Evolutionary conservation across 1,284 basidiomycete species (phyloP).

Genomic region (Cerrena zonata): DNA sequence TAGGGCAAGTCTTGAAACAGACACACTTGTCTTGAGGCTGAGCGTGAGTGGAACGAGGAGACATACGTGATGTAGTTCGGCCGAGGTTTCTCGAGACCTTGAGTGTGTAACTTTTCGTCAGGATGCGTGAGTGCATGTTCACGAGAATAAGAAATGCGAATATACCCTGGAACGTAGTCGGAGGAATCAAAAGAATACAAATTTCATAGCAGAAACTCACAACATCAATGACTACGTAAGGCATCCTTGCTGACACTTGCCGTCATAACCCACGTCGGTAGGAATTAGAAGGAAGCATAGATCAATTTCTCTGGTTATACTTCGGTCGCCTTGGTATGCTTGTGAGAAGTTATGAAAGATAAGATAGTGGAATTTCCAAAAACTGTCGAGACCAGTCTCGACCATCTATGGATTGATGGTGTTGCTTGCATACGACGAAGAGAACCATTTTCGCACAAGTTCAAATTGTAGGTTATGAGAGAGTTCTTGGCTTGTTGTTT

Average conservation of each 20-base stretch:
- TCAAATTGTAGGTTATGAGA: too few relatives aligned
- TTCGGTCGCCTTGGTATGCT: background rate
- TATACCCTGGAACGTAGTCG: background rate
- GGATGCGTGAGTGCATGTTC: background rate
- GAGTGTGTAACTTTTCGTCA: background rate
- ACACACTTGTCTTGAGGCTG: too few relatives aligned
- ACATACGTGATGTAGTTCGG: background rate
- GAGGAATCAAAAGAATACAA: background rate
- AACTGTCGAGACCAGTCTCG: background rate
- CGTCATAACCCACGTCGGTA: background rate
- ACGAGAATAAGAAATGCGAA: background rate
- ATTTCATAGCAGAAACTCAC: background rate
- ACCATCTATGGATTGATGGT: too few relatives aligned
- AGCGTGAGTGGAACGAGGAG: background rate
- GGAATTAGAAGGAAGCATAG: background rate
- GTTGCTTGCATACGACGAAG: too few relatives aligned
- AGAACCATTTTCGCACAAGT: too few relatives aligned
- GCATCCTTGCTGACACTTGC: background rate
- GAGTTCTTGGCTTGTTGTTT: too few relatives aligned
- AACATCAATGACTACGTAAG: background rate
- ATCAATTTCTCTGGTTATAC: background rate
- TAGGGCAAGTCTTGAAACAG: background rate
- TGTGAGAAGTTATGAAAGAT: background rate
- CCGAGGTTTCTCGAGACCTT: background rate
- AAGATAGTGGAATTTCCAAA: background rate